Evolutionary conservation across 2,329 filamentous ascomycete genomes (phyloP).

Genomic region (Phialemoniopsis sp.): DNA sequence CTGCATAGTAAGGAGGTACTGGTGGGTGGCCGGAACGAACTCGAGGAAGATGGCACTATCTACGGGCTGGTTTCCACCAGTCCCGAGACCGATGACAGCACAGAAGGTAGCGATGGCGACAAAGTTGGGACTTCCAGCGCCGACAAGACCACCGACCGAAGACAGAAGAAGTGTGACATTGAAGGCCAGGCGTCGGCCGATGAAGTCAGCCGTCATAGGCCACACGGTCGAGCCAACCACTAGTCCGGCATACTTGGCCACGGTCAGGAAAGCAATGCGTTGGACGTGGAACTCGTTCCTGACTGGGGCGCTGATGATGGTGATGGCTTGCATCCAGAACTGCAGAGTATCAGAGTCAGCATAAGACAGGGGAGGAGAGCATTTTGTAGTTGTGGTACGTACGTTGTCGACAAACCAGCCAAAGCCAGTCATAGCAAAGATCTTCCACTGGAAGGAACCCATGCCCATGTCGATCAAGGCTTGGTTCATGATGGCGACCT

Average conservation of each 20-base stretch:
- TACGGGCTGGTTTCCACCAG: slow-evolving; percentile 45
- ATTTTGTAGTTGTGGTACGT: too few relatives aligned
- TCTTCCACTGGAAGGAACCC: background rate
- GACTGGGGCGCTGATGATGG: slow-evolving; percentile 23
- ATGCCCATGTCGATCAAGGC: slow-evolving; percentile 5
- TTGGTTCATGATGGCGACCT: slow-evolving; percentile 16
- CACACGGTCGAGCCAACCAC: slow-evolving; percentile 41
- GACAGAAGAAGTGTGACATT: slow-evolving; percentile 38
- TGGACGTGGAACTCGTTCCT: slow-evolving; percentile 26
- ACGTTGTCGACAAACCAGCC: slow-evolving; percentile 39
- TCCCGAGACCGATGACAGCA: slow-evolving; percentile 38
- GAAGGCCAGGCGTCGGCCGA: slow-evolving; percentile 38
- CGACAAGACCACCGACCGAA: slow-evolving; percentile 52
- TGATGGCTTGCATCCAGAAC: slow-evolving; percentile 30
- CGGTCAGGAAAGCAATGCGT: slow-evolving; percentile 25
- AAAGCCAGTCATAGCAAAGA: slow-evolving; percentile 41
- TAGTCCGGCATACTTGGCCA: slow-evolving; percentile 34
- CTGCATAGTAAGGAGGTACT: slow-evolving; percentile 41
- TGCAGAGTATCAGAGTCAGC: too few relatives aligned
- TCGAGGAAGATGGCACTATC: slow-evolving; percentile 49
- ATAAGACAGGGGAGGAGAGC: too few relatives aligned
- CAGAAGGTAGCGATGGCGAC: slow-evolving; percentile 50
- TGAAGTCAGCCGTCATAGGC: slow-evolving; percentile 33
- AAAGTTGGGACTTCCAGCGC: slow-evolving; percentile 55
- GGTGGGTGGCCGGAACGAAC: slow-evolving; percentile 40